A percentile compares a stretch with the other conserved stretches of the same genome.
Evolutionary conservation across 441 rosid genomes (phyloP).

Genomic region (Bruguiera hainesii): DNA sequence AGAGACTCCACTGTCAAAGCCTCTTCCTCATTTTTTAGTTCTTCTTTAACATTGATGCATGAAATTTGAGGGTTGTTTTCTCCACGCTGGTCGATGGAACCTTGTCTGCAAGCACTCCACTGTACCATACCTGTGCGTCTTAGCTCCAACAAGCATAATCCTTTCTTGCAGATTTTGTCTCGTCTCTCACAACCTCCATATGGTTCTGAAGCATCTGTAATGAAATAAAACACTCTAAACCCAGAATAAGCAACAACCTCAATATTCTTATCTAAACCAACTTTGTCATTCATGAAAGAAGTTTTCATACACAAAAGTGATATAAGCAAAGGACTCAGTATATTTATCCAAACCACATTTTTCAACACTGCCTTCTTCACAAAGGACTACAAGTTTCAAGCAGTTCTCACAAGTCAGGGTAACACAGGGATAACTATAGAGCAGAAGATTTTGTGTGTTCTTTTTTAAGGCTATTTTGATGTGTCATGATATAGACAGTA

Average conservation of each 20-base stretch:
- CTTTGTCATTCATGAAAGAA: background rate
- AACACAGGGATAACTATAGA: no score
- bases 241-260: slow-evolving; percentile 3
- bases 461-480: no score
- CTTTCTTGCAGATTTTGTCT: slow-evolving; percentile 40
- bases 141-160: slow-evolving; percentile 46
- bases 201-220: slow-evolving; percentile 28
- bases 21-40: slow-evolving; percentile 36
- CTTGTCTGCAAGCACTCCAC: slow-evolving; percentile 36
- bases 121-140: slow-evolving; percentile 39
- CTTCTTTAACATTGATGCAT: slow-evolving; percentile 30
- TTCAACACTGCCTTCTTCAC: no score
- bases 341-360: no score
- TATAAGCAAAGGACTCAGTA: background rate
- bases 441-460: no score
- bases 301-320: background rate
- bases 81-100: slow-evolving; percentile 16
- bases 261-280: background rate
- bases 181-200: slow-evolving; percentile 18
- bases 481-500: no score
- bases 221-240: slow-evolving; percentile 16
- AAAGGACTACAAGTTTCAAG: no score
- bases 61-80: slow-evolving; percentile 25
- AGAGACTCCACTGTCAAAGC: slow-evolving; percentile 21
- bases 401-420: no score